phyloP scores from a whole-genome alignment of 2,329 filamentous ascomycete genomes.

The Sporothrix luriei region DNA sequence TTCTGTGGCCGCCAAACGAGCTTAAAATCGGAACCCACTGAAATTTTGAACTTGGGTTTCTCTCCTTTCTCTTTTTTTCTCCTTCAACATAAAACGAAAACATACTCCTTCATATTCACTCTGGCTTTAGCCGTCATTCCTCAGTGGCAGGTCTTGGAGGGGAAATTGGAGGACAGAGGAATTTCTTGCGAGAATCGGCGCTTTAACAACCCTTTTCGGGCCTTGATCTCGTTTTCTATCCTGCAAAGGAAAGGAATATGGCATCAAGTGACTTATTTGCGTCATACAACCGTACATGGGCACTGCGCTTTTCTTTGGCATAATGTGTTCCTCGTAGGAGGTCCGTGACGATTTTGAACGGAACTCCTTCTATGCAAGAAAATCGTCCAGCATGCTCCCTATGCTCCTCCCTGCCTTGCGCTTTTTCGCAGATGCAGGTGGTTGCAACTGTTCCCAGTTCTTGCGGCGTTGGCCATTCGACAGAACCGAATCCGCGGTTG shows the following conservation, averaged over 20 bases:
- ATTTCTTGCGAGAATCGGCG: constrained; percentile 39
- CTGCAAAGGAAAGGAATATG: constrained; percentile 36
- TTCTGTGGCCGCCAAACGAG: neutral
- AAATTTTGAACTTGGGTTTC: constrained; percentile 18
- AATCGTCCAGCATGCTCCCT: constrained; percentile 14
- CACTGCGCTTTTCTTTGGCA: neutral
- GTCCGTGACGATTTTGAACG: neutral
- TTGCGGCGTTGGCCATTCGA: neutral
- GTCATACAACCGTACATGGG: neutral
- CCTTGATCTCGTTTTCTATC: constrained; percentile 31
- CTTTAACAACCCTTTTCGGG: constrained; percentile 14
- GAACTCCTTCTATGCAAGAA: neutral
- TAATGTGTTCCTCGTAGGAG: neutral
- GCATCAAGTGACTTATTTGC: constrained; percentile 40
- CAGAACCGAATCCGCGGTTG: neutral
- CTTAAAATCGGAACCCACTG: neutral
- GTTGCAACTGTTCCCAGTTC: neutral
- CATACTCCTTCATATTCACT: constrained; percentile 66
- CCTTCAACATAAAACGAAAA: constrained; percentile 48
- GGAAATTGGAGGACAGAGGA: constrained; percentile 69
- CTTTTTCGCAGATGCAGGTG: neutral
- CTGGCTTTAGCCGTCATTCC: constrained; percentile 55
- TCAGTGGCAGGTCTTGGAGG: constrained; percentile 65
- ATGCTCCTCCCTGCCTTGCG: constrained; percentile 3
- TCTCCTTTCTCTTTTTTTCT: constrained; percentile 38